Conservation (phyloP, 2,329 filamentous ascomycete genomes). For the Neonectria neomacrospora region DNA sequence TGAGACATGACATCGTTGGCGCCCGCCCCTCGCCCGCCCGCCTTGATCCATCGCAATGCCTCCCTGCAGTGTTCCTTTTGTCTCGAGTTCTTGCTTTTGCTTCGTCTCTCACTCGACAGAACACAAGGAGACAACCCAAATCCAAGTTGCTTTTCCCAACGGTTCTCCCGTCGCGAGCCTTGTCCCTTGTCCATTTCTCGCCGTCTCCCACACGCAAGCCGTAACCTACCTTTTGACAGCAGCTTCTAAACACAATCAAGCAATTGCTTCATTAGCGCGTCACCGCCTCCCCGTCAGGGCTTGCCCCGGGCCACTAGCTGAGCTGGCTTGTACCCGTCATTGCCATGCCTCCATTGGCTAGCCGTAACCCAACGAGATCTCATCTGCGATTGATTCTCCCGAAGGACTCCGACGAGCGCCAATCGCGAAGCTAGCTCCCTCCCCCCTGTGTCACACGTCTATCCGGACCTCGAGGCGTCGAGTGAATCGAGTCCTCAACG, state of each 20-base stretch:
- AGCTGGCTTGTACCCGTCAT: conserved; percentile 13
- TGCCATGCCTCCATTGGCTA: conserved; percentile 30
- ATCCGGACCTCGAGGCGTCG: background rate
- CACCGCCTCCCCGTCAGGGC: conserved; percentile 13
- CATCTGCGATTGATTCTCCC: conserved; percentile 17
- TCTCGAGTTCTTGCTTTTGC: background rate
- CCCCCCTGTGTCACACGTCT: conserved; percentile 12
- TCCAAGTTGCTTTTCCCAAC: background rate
- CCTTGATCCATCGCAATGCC: background rate
- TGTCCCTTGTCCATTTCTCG: background rate
- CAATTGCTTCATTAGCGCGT: conserved; percentile 10
- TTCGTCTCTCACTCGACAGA: background rate
- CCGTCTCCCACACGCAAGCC: background rate
- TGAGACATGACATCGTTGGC: background rate
- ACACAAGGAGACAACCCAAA: too few species aligned
- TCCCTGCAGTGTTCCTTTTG: conserved; percentile 1
- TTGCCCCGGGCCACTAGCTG: conserved; percentile 24
- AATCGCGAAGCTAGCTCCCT: conserved; percentile 17
- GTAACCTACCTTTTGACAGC: background rate
- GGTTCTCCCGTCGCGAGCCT: background rate
- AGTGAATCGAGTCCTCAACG: background rate
- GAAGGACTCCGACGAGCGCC: conserved; percentile 23
- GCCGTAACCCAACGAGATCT: conserved; percentile 22
- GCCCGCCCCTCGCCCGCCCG: background rate
- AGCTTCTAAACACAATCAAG: background rate